Evolutionary conservation across 495 filamentous ascomycete species (phyloP), one percentile per base, ranked within the genome.

Genomic region (Venustampulla echinocandica): DNA sequence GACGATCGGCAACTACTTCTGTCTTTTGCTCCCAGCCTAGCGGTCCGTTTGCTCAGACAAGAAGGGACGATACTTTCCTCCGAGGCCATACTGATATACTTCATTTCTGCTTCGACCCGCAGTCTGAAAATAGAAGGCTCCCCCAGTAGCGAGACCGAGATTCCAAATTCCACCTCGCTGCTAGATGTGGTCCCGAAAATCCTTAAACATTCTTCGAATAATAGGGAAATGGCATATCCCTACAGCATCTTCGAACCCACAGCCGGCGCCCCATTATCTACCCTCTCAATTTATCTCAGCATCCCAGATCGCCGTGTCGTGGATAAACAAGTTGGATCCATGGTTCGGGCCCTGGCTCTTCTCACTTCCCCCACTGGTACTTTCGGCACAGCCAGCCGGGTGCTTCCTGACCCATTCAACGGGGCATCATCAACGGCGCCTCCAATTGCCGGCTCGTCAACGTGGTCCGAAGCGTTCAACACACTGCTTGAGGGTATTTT

Each of bases 381-480:
- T 40, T 42, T 60, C 55, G 48, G 64, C 73, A 20, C 68, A 57
- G 15, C 23, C 27, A 27, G 44, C 62, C 25, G 63, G 71, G 55
- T 66, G 61, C 36, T 61, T 52, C 27, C 57, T 56, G 22, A 69
- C 80, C 36, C 74, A 74, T 53, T 60, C 60, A 25, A 61, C 61
- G 21, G 50, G 71, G 20, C 61, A 59, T 1, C 60, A 60, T n/a
- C 51, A 66, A 20, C 54, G 45, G n/a, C 60, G 61, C 15, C 50
- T 46, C 3, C 62, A 68, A 23, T 65, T 6, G 54, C 56, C 10
- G 79, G 78, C 3, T 75, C 66, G 38, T 49, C 47, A 6, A 74
- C 71, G 9, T 88, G 84, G 84, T 61, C 69, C 35, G 73, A 78
- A 30, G 73, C 74, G 1, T 85, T 87, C 50, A 60, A 69, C 19